Percentiles rank a stretch among this genome's conserved stretches.
Evolutionary conservation across 768 basidiomycete species (phyloP).

Genomic region (Rhizopogon vesiculosus): DNA sequence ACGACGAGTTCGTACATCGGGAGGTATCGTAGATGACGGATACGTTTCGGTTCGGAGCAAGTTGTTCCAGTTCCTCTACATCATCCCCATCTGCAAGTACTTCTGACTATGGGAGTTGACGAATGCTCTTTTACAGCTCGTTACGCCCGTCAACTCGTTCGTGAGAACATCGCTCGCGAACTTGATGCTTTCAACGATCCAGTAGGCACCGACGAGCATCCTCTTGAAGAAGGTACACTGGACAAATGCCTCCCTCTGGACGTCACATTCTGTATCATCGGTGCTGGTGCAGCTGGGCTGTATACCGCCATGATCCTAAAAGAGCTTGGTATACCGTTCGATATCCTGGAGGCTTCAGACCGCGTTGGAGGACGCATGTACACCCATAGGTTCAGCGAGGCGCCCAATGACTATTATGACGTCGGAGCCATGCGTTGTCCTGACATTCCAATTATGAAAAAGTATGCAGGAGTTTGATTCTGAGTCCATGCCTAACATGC

Average conservation of each 20-base stretch:
- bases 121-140: not conserved
- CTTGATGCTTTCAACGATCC: not conserved
- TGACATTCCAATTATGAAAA: not conserved
- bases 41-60: too few relatives aligned
- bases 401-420: not conserved
- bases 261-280: conserved; percentile 9
- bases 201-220: not conserved
- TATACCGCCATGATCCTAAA: conserved; percentile 18
- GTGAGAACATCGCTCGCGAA: not conserved
- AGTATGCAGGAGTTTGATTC: not conserved
- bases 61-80: too few relatives aligned
- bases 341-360: conserved; percentile 13
- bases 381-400: conserved; percentile 4
- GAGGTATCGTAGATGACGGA: too few relatives aligned
- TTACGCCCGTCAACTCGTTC: not conserved
- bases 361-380: conserved; percentile 16
- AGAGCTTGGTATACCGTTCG: conserved; percentile 12
- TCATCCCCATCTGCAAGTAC: too few relatives aligned
- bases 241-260: not conserved
- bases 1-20: too few relatives aligned
- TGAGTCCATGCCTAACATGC: not conserved
- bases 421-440: not conserved
- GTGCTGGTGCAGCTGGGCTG: conserved; percentile 13
- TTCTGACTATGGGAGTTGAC: not conserved
- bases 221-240: not conserved